A percentile compares a stretch with the other conserved stretches of the same genome.
Conservation (phyloP, 768 basidiomycete species). For the Trametes cinnabarina region DNA sequence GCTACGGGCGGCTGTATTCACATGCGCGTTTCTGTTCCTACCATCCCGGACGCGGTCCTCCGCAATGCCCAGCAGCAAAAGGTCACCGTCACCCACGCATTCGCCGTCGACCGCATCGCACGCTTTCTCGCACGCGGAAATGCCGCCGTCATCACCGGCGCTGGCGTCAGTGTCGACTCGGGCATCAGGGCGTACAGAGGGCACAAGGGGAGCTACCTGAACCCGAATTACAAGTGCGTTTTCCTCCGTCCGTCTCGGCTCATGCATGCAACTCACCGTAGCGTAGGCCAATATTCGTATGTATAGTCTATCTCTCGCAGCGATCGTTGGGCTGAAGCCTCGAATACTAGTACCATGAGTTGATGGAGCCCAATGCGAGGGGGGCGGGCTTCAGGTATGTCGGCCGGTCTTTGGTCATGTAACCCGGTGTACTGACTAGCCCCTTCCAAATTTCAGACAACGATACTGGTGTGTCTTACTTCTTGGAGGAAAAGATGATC, state of each 20-base stretch:
- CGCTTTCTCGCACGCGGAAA: conserved; percentile 70
- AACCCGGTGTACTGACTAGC: background rate
- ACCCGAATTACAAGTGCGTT: conserved; percentile 82
- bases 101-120: conserved; percentile 61
- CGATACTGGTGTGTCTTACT: conserved; percentile 76
- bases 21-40: conserved; percentile 81
- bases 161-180: conserved; percentile 93
- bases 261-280: background rate
- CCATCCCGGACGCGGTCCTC: conserved; percentile 61
- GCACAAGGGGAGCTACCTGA: conserved; percentile 79
- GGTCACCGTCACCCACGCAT: conserved; percentile 44
- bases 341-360: conserved; percentile 73
- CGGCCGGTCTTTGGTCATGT: background rate
- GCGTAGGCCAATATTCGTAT: conserved; percentile 26
- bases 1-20: conserved; percentile 16
- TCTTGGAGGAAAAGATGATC: too few species aligned
- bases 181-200: conserved; percentile 96
- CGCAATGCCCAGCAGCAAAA: conserved; percentile 39
- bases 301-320: conserved; percentile 45
- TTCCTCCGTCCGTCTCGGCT: background rate
- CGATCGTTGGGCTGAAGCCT: conserved; percentile 1
- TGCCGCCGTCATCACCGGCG: conserved; percentile 78
- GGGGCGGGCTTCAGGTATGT: conserved; percentile 71
- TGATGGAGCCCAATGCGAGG: conserved; percentile 66
- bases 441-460: conserved; percentile 46